Evolutionary conservation across 1,139 yeast species (phyloP).

Genomic region (Diutina sp.): DNA sequence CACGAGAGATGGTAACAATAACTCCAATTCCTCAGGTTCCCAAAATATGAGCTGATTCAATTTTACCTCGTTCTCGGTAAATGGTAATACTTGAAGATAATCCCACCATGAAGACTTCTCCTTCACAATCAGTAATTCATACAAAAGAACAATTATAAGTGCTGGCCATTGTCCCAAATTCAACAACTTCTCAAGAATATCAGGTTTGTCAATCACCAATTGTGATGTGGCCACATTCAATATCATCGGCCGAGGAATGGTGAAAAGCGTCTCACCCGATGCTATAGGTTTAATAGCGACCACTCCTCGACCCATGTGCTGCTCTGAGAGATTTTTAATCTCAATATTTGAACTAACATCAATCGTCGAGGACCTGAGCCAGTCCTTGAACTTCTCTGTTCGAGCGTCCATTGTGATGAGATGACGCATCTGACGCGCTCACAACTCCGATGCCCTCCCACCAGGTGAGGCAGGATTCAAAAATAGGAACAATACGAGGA

Average conservation of each 20-base stretch:
- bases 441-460: neutral
- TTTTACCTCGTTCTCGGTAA: constrained; percentile 14
- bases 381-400: constrained; percentile 22
- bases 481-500: neutral
- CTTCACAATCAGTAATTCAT: constrained; percentile 33
- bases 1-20: constrained; percentile 59
- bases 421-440: neutral
- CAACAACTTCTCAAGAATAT: constrained; percentile 21
- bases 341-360: constrained; percentile 41
- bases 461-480: neutral
- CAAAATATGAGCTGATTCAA: constrained; percentile 76
- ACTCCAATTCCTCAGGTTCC: constrained; percentile 38
- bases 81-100: constrained; percentile 64
- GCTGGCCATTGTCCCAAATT: constrained; percentile 65
- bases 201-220: constrained; percentile 22
- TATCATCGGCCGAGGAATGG: constrained; percentile 48
- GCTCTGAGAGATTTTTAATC: constrained; percentile 45
- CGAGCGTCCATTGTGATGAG: neutral
- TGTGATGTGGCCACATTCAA: constrained; percentile 48
- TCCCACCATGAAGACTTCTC: constrained; percentile 47
- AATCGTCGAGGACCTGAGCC: constrained; percentile 40
- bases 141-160: constrained; percentile 52
- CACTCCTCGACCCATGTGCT: constrained; percentile 68
- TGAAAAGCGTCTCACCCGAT: constrained; percentile 49
- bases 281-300: constrained; percentile 49